Base-by-base conservation (phyloP, 1,284 basidiomycete genomes). In the Austroboletus rostrupii region DNA sequence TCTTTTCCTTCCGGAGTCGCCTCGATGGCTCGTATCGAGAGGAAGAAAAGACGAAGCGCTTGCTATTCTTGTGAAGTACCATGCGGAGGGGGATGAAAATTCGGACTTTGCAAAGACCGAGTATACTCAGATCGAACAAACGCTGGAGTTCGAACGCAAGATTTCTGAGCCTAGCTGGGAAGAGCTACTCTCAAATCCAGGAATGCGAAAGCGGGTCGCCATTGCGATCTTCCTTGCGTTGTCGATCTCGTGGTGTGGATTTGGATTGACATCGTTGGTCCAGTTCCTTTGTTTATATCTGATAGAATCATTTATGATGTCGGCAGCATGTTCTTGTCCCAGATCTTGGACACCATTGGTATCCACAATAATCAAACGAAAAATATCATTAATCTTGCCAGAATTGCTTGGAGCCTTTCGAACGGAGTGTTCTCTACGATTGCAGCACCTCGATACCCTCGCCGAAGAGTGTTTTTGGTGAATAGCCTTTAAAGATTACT, bases 1-100 rank as follows among this genome's bases (percentile, higher is more conserved):
- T n/a, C n/a, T 0, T 53, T 45, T 26, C 59, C 61, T 29, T 19
- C 81, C 80, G 5, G 79, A 84, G 59, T 80, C 77, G 1, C 81
- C 81, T 37, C 75, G 82, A 51, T 84, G 78, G 78, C 70, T 83
- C 13, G 67, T 83, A 45, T 73, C 74, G 19, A 75, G 74, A 44
- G 78, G 77, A 9, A 69, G 74, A n/a, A 67, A 65, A 3, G 72
- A 73, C 1, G 74, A 81, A 31, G 56, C 58, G 2, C 40, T 43
- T 1, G 19, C 48, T 20, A 33, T 59, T 26, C 48, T 61, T 7
- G 57, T 50, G 1, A 61, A 51, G 14, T 59, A 61, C 21, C 59
- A 59, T 26, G 57, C 42, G 16, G 57, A 61, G 13, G 53, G 56
- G 8, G 37, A 58, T 13, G 28, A 45, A 45, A 35, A 48, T 14